Evolutionary conservation across 495 filamentous ascomycete genomes (phyloP), one percentile per base, ranked within the genome.

Genomic region (Neurospora sp.): DNA sequence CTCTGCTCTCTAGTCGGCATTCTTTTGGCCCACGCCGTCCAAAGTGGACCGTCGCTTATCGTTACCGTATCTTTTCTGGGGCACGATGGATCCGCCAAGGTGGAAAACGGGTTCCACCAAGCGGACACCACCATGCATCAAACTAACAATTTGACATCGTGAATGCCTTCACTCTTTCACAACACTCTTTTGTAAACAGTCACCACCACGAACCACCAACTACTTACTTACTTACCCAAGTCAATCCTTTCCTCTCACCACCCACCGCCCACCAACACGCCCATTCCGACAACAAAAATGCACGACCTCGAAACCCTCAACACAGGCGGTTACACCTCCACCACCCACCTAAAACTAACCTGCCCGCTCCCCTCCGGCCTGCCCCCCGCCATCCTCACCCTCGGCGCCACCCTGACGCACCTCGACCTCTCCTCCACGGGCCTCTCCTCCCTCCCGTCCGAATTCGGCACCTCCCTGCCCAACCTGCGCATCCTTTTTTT

Each of bases 351-450:
- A 12, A 85, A 83, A 74, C 70, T 85, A 31, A 76, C 77, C 3
- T 79, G 75, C 45, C 76, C 79, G 1, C 73, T 86, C 53, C 45
- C 71, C 44, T 16, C 73, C 1, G 53, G 53, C 27, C 53, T 61
- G 1, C 85, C 83, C n/a, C 42, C 68, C 9, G 80, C 83, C 69
- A 80, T 86, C 31, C 78, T 84, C 35, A 70, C 78, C 40, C 76
- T 82, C 39, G 81, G 81, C 70, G 72, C 76, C 12, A 80, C 80
- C 3, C 82, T 86, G 16, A 79, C 83, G 70, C 78, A 81, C 17
- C 81, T 86, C 39, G 84, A 86, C 65, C 81, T 86, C 68, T 86
- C 84, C 0, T 79, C 78, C 3, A 86, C 83, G 3, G 78, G 77
- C 1, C 76, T 85, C 1, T 84, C 80, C 3, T 74, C 74, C 1